phyloP scores from a whole-genome alignment of 2,329 filamentous ascomycete genomes.

The Trichoderma atrobrunneum region DNA sequence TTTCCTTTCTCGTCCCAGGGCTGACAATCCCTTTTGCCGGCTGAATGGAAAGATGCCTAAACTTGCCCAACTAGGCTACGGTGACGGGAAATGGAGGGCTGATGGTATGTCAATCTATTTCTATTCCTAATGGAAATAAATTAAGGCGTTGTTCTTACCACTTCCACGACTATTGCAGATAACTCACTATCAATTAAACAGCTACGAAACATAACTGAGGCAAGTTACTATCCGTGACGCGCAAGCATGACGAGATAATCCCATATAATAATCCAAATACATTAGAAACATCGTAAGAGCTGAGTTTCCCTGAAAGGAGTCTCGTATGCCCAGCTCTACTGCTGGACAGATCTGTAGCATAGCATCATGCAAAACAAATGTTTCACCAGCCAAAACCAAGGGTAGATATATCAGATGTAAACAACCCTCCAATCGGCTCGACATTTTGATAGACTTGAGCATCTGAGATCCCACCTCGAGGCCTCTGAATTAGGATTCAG shows the following conservation, averaged over 20 bases:
- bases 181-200: not conserved
- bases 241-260: not conserved
- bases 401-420: not conserved
- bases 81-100: not conserved
- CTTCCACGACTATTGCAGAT: not conserved
- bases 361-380: not conserved
- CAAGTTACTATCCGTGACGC: not conserved
- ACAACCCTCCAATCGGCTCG: not conserved
- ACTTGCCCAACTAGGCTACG: not conserved
- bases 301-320: not conserved
- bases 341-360: not conserved
- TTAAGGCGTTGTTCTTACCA: not conserved
- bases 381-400: not conserved
- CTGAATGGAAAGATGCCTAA: not conserved
- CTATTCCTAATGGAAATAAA: not conserved
- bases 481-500: not conserved
- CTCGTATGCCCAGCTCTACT: not conserved
- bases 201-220: not conserved
- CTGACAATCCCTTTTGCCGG: not conserved
- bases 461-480: not conserved
- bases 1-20: not conserved
- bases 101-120: not conserved
- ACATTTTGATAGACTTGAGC: not conserved
- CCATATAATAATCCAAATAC: not conserved
- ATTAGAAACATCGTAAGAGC: not conserved